Evolutionary conservation across 768 basidiomycete genomes (phyloP), one percentile per base, ranked within the genome.

Genomic region (Chalciporus piperatus): DNA sequence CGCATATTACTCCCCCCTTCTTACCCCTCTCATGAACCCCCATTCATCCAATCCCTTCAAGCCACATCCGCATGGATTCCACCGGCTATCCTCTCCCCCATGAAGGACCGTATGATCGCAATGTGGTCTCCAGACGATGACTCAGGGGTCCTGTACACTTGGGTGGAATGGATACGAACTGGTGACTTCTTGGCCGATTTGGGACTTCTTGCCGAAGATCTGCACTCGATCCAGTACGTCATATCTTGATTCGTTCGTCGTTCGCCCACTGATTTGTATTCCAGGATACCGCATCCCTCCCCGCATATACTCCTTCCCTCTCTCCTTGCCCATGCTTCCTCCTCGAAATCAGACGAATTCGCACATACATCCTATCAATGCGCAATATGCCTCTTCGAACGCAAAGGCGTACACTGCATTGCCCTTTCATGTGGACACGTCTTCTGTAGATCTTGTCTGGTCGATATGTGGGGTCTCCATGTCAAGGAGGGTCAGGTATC

Each of bases 381-480:
- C 62, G 74, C 84, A 22, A 82, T 96, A 45, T 96, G 93, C 66
- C 70, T 95, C 4, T 77, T 79, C 32, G 77, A 80, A 13, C 70
- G 82, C 51, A 93, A 91, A 63, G 93, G 93, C 40, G 76, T 80
- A 13, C 80, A 81, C 57, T 93, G 92, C 64, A 60, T 93, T 14
- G 76, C 80, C 55, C 73, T 95, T 44, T 63, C 72, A 3, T 95
- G 92, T 62, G 68, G 70, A 1, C 93, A 95, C 66, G 78, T 93
- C 12, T 95, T 93, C 66, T 96, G 93, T 65, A 80, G 82, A n/a
- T 67, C 77, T 8, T 96, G 93, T 63, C 67, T 96, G 23, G 75
- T 76, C 47, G 85, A 87, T 46, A 94, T 89, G 64, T 97, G 92
- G 92, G 76, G 78, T 40, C 65, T 92, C 45, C 87, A 85, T 57